Percentiles rank a stretch among this genome's conserved stretches.
phyloP scores from a whole-genome alignment of 441 rosid genomes.

The Populus hybrid region DNA sequence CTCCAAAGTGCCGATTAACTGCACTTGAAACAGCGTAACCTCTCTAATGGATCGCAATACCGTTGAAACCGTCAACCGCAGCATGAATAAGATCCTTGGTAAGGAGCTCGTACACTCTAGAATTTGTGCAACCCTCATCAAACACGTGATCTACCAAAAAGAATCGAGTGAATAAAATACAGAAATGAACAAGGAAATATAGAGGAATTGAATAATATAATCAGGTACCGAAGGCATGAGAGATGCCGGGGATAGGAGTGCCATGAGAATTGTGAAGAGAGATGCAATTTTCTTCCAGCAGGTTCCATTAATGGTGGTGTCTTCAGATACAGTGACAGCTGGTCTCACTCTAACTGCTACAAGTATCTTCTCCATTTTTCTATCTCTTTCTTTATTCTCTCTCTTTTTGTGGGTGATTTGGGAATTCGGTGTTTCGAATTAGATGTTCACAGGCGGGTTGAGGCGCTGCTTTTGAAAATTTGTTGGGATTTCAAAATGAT shows the following conservation, averaged over 20 bases:
- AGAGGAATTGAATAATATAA: neutral
- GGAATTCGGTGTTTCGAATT: neutral
- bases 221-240: constrained; percentile 66
- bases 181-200: neutral
- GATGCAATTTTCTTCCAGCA: constrained; percentile 77
- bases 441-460: neutral
- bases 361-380: constrained; percentile 80
- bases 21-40: neutral
- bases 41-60: constrained; percentile 24
- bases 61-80: constrained; percentile 80
- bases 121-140: constrained; percentile 60
- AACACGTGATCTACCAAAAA: constrained; percentile 67
- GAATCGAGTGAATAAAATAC: neutral
- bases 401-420: neutral
- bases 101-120: constrained; percentile 72
- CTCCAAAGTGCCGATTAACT: constrained; percentile 93
- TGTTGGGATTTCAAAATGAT: neutral
- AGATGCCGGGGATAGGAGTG: constrained; percentile 60
- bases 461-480: neutral
- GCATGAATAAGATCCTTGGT: constrained; percentile 71
- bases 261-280: constrained; percentile 68
- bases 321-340: constrained; percentile 25
- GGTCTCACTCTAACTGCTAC: constrained; percentile 88
- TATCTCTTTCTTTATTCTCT: neutral
- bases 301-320: constrained; percentile 31